These are phyloP conservation scores for Tardiomyces depauwii DNA, from an alignment of 1,139 yeast genomes.

Conservation along the genomic window DNA sequence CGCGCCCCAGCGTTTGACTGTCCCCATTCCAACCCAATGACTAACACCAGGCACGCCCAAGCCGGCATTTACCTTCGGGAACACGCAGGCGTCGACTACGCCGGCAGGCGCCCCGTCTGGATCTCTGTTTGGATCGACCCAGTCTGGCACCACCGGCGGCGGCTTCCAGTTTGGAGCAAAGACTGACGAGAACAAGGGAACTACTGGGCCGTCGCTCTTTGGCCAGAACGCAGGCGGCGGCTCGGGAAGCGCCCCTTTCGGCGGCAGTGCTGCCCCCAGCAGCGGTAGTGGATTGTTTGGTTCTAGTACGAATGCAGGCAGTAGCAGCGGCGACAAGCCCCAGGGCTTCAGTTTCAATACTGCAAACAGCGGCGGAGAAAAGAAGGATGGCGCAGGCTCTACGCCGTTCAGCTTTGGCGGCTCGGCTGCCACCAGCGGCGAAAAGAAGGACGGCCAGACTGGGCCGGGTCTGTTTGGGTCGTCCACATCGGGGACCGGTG, in stretches of 20 bases:
- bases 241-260: neutral
- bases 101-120: neutral
- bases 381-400: neutral
- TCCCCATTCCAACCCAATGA: no score
- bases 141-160: neutral
- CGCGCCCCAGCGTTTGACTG: no score
- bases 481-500: slow-evolving; percentile 1
- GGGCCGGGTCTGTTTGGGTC: slow-evolving; percentile 3
- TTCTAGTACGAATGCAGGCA: slow-evolving; percentile 1
- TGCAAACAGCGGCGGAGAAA: neutral
- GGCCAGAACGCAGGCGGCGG: neutral
- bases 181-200: neutral
- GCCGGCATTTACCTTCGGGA: neutral
- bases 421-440: neutral
- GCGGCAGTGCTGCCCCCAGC: neutral
- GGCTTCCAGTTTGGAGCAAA: neutral
- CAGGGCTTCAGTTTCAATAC: neutral
- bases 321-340: neutral
- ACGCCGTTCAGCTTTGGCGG: neutral
- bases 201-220: neutral
- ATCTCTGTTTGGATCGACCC: neutral
- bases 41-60: neutral
- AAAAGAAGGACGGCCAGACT: neutral
- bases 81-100: neutral
- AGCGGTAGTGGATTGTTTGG: no score